These are phyloP conservation scores for Closterium sp. DNA, from an alignment of 139 green algal species.

Conservation along the genomic window DNA sequence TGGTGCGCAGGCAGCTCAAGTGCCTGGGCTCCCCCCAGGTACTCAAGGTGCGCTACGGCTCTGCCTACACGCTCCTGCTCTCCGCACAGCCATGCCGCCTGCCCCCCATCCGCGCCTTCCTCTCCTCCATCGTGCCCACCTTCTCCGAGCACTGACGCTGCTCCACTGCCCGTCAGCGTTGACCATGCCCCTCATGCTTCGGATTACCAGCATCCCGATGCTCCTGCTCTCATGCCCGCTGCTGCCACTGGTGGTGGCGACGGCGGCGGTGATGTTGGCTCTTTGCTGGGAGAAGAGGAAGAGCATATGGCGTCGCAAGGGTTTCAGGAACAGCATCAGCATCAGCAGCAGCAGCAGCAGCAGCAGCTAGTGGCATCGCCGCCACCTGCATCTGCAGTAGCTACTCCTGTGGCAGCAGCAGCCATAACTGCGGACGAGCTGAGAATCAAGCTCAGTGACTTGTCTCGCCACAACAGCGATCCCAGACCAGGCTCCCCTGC, in stretches of 20 bases:
- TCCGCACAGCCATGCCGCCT: constrained; percentile 1
- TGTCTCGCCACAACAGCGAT: not conserved
- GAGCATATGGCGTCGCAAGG: not conserved
- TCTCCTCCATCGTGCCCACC: constrained; percentile 35
- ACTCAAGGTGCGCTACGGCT: constrained; percentile 31
- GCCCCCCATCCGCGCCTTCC: constrained; percentile 28
- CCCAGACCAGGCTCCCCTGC: not conserved
- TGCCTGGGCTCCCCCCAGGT: constrained; percentile 34
- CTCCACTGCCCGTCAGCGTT: not conserved
- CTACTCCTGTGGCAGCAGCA: not conserved
- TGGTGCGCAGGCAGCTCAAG: constrained; percentile 28
- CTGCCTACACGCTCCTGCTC: constrained; percentile 37
- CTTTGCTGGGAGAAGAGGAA: not conserved
- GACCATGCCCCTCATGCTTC: not conserved
- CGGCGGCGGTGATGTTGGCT: no score
- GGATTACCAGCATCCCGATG: not conserved
- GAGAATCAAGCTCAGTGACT: not conserved
- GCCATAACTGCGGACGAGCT: not conserved
- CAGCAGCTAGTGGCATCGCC: not conserved
- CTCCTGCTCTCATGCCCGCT: not conserved
- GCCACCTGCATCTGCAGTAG: not conserved
- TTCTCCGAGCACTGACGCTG: not conserved
- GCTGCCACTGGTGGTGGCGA: not conserved
- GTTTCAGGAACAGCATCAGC: no score
- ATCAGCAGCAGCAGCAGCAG: not conserved